These are phyloP conservation scores for Aspergillus sp. DNA, from an alignment of 2,329 filamentous ascomycete genomes.

Conservation along the genomic window DNA sequence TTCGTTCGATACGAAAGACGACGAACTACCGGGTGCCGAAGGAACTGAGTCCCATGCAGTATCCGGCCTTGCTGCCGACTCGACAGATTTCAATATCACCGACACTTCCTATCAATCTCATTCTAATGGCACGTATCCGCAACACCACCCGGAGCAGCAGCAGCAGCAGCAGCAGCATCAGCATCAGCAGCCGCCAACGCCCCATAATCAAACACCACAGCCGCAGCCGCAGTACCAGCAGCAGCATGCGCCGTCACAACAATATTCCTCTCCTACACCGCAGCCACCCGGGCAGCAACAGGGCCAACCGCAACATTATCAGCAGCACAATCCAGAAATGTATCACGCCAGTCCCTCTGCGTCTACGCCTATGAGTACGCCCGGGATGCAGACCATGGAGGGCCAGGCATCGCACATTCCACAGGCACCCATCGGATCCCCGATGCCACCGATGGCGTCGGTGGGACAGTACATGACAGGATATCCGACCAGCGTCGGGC, in stretches of 20 bases:
- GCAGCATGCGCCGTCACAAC: slow-evolving; percentile 14
- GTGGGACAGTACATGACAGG: slow-evolving; percentile 57
- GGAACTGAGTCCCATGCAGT: slow-evolving; percentile 3
- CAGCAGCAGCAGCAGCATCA: slow-evolving; percentile 13
- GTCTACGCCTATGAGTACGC: slow-evolving; percentile 20
- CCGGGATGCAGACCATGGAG: slow-evolving; percentile 20
- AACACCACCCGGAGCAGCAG: slow-evolving; percentile 26
- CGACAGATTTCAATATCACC: slow-evolving; percentile 33
- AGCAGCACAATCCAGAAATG: slow-evolving; percentile 34
- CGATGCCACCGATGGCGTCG: slow-evolving; percentile 53
- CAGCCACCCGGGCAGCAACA: slow-evolving; percentile 33
- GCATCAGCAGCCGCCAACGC: slow-evolving; percentile 24
- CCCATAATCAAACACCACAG: slow-evolving; percentile 9
- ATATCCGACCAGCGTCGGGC: slow-evolving; percentile 33
- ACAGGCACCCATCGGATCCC: slow-evolving; percentile 51
- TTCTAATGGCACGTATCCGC: slow-evolving; percentile 38
- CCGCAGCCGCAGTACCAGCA: slow-evolving; percentile 11
- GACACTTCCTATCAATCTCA: slow-evolving; percentile 46
- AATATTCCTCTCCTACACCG: slow-evolving; percentile 10
- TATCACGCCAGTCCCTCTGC: slow-evolving; percentile 28
- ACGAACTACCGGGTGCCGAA: slow-evolving; percentile 4
- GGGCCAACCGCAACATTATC: slow-evolving; percentile 28
- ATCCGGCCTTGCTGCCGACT: slow-evolving; percentile 19
- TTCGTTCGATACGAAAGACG: slow-evolving; percentile 17
- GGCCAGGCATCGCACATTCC: slow-evolving; percentile 35